A percentile compares a stretch with the other conserved stretches of the same genome.
These are phyloP conservation scores for Linnemannia elongata DNA, from an alignment of 192 early-diverging fungal species.

Conservation along the genomic window DNA sequence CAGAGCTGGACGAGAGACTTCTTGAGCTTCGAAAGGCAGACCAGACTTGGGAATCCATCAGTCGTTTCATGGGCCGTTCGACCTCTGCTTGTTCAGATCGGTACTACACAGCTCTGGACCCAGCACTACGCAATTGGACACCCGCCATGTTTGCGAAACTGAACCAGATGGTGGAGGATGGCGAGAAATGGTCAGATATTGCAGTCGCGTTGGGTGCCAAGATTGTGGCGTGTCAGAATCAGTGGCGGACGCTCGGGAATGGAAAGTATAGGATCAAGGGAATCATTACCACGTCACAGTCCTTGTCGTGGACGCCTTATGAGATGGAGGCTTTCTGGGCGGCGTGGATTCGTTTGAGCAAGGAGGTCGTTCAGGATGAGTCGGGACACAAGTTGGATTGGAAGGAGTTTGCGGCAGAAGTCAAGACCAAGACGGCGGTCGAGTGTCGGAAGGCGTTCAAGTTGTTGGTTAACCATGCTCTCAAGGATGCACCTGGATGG, in stretches of 20 bases:
- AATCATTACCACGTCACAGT: background rate
- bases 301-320: background rate
- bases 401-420: background rate
- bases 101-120: conserved; percentile 33
- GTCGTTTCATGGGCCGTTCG: conserved; percentile 5
- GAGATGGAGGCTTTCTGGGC: conserved; percentile 36
- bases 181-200: conserved; percentile 19
- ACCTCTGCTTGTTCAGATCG: conserved; percentile 32
- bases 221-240: conserved; percentile 36
- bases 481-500: conserved; percentile 41
- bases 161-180: conserved; percentile 47
- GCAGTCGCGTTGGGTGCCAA: background rate
- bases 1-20: conserved; percentile 25
- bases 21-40: background rate
- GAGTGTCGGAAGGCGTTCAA: conserved; percentile 17
- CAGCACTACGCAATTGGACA: conserved; percentile 36
- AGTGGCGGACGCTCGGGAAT: conserved; percentile 38
- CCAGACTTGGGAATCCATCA: conserved; percentile 43
- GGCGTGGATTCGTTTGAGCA: conserved; percentile 10
- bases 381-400: background rate
- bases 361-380: no score
- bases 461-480: conserved; percentile 6
- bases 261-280: conserved; percentile 32
- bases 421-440: background rate
- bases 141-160: conserved; percentile 39